phyloP scores from a whole-genome alignment of 2,329 filamentous ascomycete species.

The Pestalotiopsis sp. region DNA sequence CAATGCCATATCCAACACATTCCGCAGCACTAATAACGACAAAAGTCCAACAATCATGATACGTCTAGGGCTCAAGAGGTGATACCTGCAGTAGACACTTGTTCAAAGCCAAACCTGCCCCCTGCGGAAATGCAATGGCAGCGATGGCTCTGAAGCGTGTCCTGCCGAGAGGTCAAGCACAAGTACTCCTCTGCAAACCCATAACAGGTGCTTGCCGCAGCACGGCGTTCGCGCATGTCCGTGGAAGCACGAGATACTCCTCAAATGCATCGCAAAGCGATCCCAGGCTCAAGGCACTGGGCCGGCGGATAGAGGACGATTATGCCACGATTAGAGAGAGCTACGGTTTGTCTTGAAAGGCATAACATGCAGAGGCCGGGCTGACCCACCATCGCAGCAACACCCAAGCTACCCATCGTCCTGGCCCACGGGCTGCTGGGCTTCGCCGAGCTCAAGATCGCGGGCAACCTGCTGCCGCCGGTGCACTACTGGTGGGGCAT shows the following conservation, averaged over 20 bases:
- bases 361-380: background rate
- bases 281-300: constrained; percentile 42
- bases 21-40: background rate
- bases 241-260: constrained; percentile 12
- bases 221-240: background rate
- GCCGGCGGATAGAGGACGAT: constrained; percentile 45
- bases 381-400: constrained; percentile 36
- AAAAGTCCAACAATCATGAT: background rate
- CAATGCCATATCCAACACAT: background rate
- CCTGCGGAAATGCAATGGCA: background rate
- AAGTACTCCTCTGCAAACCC: background rate
- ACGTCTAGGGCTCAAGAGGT: background rate
- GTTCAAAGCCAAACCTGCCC: background rate
- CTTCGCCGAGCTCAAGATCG: constrained; percentile 59
- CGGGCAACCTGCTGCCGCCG: constrained; percentile 49
- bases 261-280: constrained; percentile 29
- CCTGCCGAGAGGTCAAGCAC: background rate
- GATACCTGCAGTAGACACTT: background rate
- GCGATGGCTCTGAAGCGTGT: background rate
- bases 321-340: constrained; percentile 46
- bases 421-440: constrained; percentile 67
- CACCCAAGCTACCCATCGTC: constrained; percentile 63
- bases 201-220: background rate
- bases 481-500: constrained; percentile 70
- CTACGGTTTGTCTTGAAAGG: constrained; percentile 38